Evolutionary conservation across 176 grass and related monocot species (phyloP), one percentile per base, ranked within the genome.

Genomic region (Themeda triandra): DNA sequence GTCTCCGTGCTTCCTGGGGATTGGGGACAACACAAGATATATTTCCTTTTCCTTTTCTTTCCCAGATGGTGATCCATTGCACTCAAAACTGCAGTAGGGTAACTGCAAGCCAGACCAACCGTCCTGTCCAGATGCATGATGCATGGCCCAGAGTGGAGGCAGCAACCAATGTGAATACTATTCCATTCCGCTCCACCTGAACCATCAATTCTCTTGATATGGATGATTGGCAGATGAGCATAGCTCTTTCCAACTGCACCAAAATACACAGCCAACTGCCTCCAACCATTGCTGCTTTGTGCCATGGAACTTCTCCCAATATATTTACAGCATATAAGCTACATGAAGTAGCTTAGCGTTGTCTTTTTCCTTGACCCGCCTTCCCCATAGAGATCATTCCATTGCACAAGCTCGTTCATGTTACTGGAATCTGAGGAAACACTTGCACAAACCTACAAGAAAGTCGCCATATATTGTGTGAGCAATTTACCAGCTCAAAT

Each of bases 291-390:
- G 39, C 73, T 83, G 67, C 63, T 83, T 35, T 86, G 44, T 46
- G 28, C 5, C 64, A 82, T 56, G 56, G 73, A 68, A 83, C 63
- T 33, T 73, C 75, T 83, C 70, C 24, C 66, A 48, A 23, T 68
- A 71, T 75, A 79, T 75, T 37, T 37, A 73, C 84, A 90, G 49
- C 83, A 75, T 83, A 21, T 83, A 21, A 77, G 58, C 94, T 95
- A 98, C 96, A 98, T 94, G 71, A 98, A 95, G 79, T 95, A 98
- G 87, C 96, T 98, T 76, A 98, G 88, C 18, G 93, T 92, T 23
- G 89, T 92, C 86, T 87, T 93, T 85, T 98, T 98, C 85, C 93
- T 98, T 32, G 93, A 98, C 65, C 96, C 96, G 36, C 93, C 96
- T 79, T 98, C 96, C 33, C 93, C 93, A 73, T 94, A 98, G 11